Evolutionary conservation across 495 filamentous ascomycete species (phyloP), one percentile per base, ranked within the genome.

Genomic region (Rostrohypoxylon terebratum): DNA sequence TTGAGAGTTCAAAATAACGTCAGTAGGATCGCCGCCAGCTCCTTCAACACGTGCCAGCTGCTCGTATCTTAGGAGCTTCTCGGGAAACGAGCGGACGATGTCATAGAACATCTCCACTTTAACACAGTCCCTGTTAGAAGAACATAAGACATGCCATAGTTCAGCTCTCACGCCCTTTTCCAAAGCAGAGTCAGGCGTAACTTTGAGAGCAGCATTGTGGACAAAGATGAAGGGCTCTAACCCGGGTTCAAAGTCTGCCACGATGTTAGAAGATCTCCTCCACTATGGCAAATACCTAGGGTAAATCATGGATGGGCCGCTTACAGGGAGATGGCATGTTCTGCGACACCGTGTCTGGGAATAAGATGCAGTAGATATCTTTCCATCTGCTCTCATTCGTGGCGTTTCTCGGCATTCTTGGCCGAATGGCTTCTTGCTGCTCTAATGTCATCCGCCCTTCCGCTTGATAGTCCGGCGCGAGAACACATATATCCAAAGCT

Each of bases 311-410:
- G 42, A 45, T n/a, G 11, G 3, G 11, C 3, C 16, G 31, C 50
- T 53, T 31, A 53, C 50, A 53, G 6, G 50, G 50, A n/a, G 50
- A 53, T n/a, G 50, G 50, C 31, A 28, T 53, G 7, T 11, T 31
- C 1, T 21, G 21, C 31, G 50, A 11, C 11, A 11, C 13, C 14
- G 23, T n/a, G 9, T 13, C 50, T 14, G 50, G 50, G 50, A 53
- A 53, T 18, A 53, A 23, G 7, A 53, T 31, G 23, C 50, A 11
- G 14, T 53, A 53, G 3, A 53, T 53, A 14, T 28, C 1, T 21
- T 53, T 53, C 38, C 25, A 59, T 42, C 23, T 42, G n/a, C 23
- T 4, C 8, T 59, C 36, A 42, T 59, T n/a, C 42, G 42, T 45
- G 11, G n/a, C 42, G 4, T 45, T 38, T 38, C 34, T 8, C 6